Base-by-base conservation (phyloP, 352 stramenopile species). In the Phytophthora tentaculata region DNA sequence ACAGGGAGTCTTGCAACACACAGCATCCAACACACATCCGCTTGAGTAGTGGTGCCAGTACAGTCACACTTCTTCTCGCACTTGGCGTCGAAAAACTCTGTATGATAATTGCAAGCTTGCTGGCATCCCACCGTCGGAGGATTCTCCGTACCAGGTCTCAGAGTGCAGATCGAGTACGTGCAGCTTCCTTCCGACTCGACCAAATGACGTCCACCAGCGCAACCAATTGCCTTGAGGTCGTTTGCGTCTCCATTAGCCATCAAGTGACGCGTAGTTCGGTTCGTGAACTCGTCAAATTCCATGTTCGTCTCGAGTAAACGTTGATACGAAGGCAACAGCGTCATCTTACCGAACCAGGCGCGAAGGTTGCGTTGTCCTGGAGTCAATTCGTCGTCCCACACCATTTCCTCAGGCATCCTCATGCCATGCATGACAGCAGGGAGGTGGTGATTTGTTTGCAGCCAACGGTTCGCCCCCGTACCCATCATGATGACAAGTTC, bases 341-440 rank as follows among this genome's bases (percentile, higher is more conserved):
- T 84, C 81, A 89, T 89, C 49, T 89, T 89, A 26, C 81, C 78
- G 23, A 89, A 89, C 74, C 76, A 89, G 13, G 81, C 69, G 24
- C 81, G 81, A 45, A 86, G 53, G 7, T 70, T 69, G 24, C 74
- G 78, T 10, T 64, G 57, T 8, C 48, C 63, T 26, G 62, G 41
- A 41, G 51, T 37, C 2, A 41, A 9, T 51, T 61, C 44, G 13
- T 69, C 47, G 26, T 57, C 60, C 23, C 20, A 64, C 4, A 58
- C 37, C 20, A 61, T 45, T 56, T 72, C 56, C 28, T 73, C 61
- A 3, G 80, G 83, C 79, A 89, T 89, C 20, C 69, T 58, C 81
- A 91, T 90, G 28, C 64, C 81, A 58, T 91, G 83, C 70, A 81
- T 77, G 54, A 91, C 83, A 1, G 79, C 69, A 3, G 79, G 83